Percentiles rank a stretch among this genome's conserved stretches.
Evolutionary conservation across 2,329 filamentous ascomycete species (phyloP).

Genomic region (Botrytis fragariae): DNA sequence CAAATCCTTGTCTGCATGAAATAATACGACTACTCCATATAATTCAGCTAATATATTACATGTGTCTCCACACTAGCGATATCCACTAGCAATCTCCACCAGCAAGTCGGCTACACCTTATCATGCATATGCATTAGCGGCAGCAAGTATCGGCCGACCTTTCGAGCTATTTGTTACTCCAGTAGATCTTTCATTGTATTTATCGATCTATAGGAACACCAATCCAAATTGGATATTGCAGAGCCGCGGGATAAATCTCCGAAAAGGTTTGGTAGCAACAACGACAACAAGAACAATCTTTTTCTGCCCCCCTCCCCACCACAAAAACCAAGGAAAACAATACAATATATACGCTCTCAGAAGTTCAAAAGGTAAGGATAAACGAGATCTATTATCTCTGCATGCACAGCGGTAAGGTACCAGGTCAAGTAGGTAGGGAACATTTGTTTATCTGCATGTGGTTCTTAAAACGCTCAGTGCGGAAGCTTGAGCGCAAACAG

Average conservation of each 20-base stretch:
- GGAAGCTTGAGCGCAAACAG: constrained; percentile 15
- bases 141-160: not conserved
- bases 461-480: constrained; percentile 9
- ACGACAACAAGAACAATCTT: not conserved
- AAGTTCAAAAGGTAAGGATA: not conserved
- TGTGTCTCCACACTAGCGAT: not conserved
- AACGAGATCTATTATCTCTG: constrained; percentile 3
- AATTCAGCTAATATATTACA: not conserved
- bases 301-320: not conserved
- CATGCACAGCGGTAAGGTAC: constrained; percentile 8
- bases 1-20: constrained; percentile 8
- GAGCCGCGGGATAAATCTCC: constrained; percentile 1
- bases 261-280: constrained; percentile 1
- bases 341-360: not conserved
- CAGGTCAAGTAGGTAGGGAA: not conserved
- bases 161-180: not conserved
- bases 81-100: not conserved
- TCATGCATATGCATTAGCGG: not conserved
- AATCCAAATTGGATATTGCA: not conserved
- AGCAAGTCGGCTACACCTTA: not conserved
- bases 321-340: not conserved
- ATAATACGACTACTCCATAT: not conserved
- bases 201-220: not conserved
- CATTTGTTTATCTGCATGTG: not conserved
- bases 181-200: not conserved